Percentiles rank a stretch among this genome's conserved stretches.
Evolutionary conservation across 2,329 filamentous ascomycete genomes (phyloP).

Genomic region (Periconia macrospinosa): DNA sequence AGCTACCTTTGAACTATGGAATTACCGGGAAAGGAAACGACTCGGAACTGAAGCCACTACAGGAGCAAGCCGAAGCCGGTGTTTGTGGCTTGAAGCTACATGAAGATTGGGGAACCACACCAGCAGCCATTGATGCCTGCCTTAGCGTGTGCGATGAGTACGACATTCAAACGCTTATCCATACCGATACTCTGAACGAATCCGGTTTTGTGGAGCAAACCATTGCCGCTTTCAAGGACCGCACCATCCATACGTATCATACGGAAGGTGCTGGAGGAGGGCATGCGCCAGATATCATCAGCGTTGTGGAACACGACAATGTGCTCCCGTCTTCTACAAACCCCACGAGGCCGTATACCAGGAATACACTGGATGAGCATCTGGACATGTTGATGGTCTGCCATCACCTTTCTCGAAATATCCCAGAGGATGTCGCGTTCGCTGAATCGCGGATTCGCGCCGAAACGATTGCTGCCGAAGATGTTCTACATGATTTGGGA

Average conservation of each 20-base stretch:
- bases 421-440: conserved; percentile 93
- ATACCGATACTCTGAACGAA: conserved; percentile 95
- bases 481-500: conserved; percentile 90
- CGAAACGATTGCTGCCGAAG: conserved; percentile 95
- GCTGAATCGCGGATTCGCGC: conserved; percentile 92
- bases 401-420: conserved; percentile 89
- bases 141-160: conserved; percentile 79
- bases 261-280: conserved; percentile 94
- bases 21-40: conserved; percentile 96
- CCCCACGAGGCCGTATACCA: conserved; percentile 85
- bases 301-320: conserved; percentile 83
- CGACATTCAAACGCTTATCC: conserved; percentile 91
- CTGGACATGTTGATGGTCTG: conserved; percentile 99
- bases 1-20: conserved; percentile 81
- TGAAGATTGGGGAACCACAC: conserved; percentile 94
- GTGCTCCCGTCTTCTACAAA: conserved; percentile 91
- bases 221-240: conserved; percentile 78
- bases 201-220: conserved; percentile 96
- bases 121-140: conserved; percentile 87
- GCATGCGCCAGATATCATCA: conserved; percentile 95
- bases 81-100: conserved; percentile 91
- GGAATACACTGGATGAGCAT: conserved; percentile 93
- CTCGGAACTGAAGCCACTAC: conserved; percentile 67
- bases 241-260: conserved; percentile 95
- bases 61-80: conserved; percentile 80